Percentiles rank a stretch among this genome's conserved stretches.
Conservation (phyloP, 495 filamentous ascomycete genomes). For the Parmelia sp. region DNA sequence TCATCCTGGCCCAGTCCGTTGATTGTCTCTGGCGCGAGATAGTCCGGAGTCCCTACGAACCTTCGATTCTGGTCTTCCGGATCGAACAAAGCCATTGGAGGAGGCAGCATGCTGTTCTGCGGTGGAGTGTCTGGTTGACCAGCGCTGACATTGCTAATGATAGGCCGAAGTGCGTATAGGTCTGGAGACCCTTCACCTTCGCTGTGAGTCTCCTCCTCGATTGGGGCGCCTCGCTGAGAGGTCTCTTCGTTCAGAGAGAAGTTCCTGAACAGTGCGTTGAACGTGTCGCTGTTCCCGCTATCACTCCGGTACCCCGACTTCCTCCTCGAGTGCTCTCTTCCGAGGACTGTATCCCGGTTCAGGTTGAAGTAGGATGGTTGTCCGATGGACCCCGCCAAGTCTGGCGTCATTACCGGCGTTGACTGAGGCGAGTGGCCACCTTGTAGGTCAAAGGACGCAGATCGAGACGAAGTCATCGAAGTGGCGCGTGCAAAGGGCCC, state of each 20-base stretch:
- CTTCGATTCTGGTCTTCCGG: constrained; percentile 87
- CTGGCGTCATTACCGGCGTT: constrained; percentile 86
- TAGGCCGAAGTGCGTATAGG: constrained; percentile 55
- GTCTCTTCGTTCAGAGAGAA: constrained; percentile 73
- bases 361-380: constrained; percentile 95
- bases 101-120: constrained; percentile 77
- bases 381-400: constrained; percentile 54
- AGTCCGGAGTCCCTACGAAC: constrained; percentile 96
- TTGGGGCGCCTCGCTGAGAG: constrained; percentile 40
- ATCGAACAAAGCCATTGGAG: constrained; percentile 92
- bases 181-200: constrained; percentile 67
- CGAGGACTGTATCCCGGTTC: constrained; percentile 54
- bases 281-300: constrained; percentile 77
- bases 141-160: constrained; percentile 47
- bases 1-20: constrained; percentile 92
- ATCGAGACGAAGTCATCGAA: constrained; percentile 89
- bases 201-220: constrained; percentile 66
- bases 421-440: constrained; percentile 68
- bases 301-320: constrained; percentile 88
- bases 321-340: constrained; percentile 67
- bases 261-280: constrained; percentile 75
- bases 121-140: constrained; percentile 52
- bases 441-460: constrained; percentile 88
- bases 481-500: constrained; percentile 80
- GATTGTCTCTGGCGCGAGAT: constrained; percentile 94